Evolutionary conservation across 2,329 filamentous ascomycete genomes (phyloP).

Genomic region (Aspergillus udagawae): DNA sequence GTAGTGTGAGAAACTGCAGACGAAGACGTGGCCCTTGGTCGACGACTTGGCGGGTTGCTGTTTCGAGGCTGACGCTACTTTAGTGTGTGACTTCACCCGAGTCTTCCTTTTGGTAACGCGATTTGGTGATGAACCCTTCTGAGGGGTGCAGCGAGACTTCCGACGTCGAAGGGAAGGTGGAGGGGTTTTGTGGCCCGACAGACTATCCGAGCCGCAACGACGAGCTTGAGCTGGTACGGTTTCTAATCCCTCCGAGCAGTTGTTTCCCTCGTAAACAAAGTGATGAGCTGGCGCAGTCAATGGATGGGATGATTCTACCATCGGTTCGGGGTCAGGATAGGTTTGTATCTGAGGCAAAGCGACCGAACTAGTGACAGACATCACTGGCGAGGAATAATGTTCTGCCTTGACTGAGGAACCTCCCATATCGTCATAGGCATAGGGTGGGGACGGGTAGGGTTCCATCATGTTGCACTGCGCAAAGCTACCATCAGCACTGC

Average conservation of each 20-base stretch:
- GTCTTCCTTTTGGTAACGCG: neutral
- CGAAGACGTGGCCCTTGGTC: constrained; percentile 45
- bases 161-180: neutral
- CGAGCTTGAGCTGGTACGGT: neutral
- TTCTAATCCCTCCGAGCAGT: neutral
- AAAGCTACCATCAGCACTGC: constrained; percentile 13
- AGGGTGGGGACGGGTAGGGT: constrained; percentile 17
- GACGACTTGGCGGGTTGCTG: constrained; percentile 4
- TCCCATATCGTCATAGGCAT: constrained; percentile 16
- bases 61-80: constrained; percentile 7
- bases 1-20: constrained; percentile 74
- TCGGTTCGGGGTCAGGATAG: constrained; percentile 19
- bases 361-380: constrained; percentile 7
- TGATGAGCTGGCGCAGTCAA: neutral
- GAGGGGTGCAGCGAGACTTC: constrained; percentile 3
- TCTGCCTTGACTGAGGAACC: constrained; percentile 6
- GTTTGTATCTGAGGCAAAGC: constrained; percentile 15
- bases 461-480: constrained; percentile 7
- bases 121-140: constrained; percentile 1
- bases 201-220: neutral
- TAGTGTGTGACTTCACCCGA: constrained; percentile 2
- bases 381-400: constrained; percentile 15
- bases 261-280: neutral
- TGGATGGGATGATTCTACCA: constrained; percentile 8
- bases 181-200: neutral